Evolutionary conservation across 768 basidiomycete species (phyloP).

Genomic region (Hygrocybe punicea): DNA sequence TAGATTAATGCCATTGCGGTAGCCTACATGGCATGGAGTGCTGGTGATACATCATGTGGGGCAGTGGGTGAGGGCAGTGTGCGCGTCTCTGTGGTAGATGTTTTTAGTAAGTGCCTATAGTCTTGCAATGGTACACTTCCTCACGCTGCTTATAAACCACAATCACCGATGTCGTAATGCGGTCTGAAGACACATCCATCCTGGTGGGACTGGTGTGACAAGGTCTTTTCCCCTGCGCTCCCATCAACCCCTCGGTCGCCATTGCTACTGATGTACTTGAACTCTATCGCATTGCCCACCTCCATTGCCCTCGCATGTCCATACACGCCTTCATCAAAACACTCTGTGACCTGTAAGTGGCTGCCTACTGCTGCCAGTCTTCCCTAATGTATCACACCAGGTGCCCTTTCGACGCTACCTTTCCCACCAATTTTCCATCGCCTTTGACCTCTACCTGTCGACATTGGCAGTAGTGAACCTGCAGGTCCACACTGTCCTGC

Average conservation of each 20-base stretch:
- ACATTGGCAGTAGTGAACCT: conserved; percentile 9
- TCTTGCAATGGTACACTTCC: too few species aligned
- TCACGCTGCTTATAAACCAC: too few species aligned
- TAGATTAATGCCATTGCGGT: conserved; percentile 8
- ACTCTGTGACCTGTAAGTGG: conserved; percentile 25
- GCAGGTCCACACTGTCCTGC: conserved; percentile 19
- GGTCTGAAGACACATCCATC: too few species aligned
- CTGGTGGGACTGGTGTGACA: conserved; percentile 20
- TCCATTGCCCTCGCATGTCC: conserved; percentile 25
- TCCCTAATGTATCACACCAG: neutral
- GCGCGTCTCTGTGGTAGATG: too few species aligned
- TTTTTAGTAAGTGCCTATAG: too few species aligned
- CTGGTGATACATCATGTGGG: conserved; percentile 2
- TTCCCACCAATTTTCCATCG: conserved; percentile 20
- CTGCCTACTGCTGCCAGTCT: neutral
- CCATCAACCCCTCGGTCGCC: conserved; percentile 15
- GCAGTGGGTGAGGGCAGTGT: neutral
- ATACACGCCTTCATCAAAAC: conserved; percentile 28
- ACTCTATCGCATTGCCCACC: conserved; percentile 18
- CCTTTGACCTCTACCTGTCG: conserved; percentile 23
- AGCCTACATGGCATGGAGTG: conserved; percentile 12
- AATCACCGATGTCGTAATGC: conserved; percentile 4
- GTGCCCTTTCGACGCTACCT: conserved; percentile 16
- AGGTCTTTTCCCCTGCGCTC: conserved; percentile 26
- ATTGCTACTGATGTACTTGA: conserved; percentile 22